Percentiles rank a stretch among this genome's conserved stretches.
phyloP scores from a whole-genome alignment of 2,329 filamentous ascomycete genomes.

The Colletotrichum filicis region DNA sequence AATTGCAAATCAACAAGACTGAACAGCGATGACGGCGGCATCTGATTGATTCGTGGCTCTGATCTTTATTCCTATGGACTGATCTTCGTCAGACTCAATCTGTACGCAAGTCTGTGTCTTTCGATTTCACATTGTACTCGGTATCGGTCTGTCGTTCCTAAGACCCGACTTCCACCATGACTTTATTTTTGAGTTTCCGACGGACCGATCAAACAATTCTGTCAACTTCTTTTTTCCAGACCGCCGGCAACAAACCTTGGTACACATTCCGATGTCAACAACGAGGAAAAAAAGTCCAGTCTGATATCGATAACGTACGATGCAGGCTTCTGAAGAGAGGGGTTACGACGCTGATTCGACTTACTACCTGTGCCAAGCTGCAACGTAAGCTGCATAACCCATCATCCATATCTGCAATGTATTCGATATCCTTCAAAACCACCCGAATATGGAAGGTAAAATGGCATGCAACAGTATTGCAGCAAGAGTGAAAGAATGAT shows the following conservation, averaged over 20 bases:
- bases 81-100: no score
- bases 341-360: background rate
- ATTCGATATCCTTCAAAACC: background rate
- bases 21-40: background rate
- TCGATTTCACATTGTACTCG: background rate
- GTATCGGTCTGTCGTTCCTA: background rate
- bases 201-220: conserved; percentile 2
- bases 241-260: background rate
- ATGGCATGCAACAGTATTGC: no score
- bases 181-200: conserved; percentile 2
- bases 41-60: background rate
- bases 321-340: background rate
- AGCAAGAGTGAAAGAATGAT: background rate
- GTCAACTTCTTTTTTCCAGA: background rate
- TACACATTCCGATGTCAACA: background rate
- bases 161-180: background rate
- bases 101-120: background rate
- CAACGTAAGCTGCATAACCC: no score
- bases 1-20: background rate
- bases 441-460: no score
- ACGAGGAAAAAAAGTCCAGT: background rate
- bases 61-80: background rate
- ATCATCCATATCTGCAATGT: background rate
- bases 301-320: conserved; percentile 23
- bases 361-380: background rate